A percentile compares a stretch with the other conserved stretches of the same genome.
Conservation (phyloP, 345 rosid species). For the Citrus trifoliata region DNA sequence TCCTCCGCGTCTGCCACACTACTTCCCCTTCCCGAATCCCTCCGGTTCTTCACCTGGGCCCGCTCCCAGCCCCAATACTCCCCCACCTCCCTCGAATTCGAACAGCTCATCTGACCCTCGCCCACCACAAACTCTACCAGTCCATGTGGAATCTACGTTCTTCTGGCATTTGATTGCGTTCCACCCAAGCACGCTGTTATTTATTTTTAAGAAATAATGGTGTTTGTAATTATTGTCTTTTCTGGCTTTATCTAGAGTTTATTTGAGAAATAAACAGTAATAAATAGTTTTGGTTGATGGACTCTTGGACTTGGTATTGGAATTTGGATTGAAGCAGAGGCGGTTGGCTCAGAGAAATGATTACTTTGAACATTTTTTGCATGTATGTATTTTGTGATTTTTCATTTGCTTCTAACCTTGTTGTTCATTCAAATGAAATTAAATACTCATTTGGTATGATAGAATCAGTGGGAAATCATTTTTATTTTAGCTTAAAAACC, state of each 20-base stretch:
- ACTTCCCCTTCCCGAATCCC: conserved; percentile 57
- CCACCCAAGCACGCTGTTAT: background rate
- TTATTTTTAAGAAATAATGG: background rate
- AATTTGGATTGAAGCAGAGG: background rate
- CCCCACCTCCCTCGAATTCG: conserved; percentile 68
- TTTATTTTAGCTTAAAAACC: background rate
- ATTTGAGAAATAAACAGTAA: background rate
- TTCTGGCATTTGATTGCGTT: background rate
- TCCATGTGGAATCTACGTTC: conserved; percentile 53
- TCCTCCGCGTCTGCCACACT: conserved; percentile 66
- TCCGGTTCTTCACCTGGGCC: conserved; percentile 90
- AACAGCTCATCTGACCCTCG: conserved; percentile 69
- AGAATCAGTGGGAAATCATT: background rate
- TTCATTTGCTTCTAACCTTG: background rate
- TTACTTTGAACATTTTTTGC: background rate
- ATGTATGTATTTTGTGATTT: background rate
- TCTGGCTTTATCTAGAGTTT: background rate
- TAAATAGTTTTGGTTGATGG: background rate
- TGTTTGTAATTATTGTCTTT: background rate
- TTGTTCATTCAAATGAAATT: background rate
- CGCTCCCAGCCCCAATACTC: conserved; percentile 34
- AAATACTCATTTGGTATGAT: background rate
- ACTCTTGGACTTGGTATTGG: background rate
- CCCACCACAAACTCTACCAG: conserved; percentile 50
- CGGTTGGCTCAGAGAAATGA: background rate